Evolutionary conservation across 352 stramenopile species (phyloP).

Genomic region (Pythium aristosporum): DNA sequence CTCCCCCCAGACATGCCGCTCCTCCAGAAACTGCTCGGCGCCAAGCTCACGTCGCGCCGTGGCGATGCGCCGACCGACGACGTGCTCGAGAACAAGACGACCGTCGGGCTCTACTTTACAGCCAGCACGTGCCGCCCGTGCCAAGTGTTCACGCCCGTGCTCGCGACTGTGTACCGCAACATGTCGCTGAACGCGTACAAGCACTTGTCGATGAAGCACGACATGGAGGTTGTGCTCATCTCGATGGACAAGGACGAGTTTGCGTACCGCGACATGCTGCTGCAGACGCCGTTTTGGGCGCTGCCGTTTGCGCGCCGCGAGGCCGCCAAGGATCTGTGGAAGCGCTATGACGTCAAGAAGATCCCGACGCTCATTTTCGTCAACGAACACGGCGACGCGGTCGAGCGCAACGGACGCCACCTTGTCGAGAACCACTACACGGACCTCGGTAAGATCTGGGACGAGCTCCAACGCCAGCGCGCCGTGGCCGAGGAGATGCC

Average conservation of each 20-base stretch:
- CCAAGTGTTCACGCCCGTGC: slow-evolving; percentile 59
- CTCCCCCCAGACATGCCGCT: slow-evolving; percentile 37
- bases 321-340: slow-evolving; percentile 55
- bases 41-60: slow-evolving; percentile 48
- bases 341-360: slow-evolving; percentile 67
- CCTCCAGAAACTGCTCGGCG: slow-evolving; percentile 56
- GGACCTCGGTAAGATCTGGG: slow-evolving; percentile 62
- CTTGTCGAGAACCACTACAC: slow-evolving; percentile 66
- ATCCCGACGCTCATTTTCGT: slow-evolving; percentile 73
- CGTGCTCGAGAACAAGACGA: slow-evolving; percentile 50
- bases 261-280: slow-evolving; percentile 53
- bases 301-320: slow-evolving; percentile 54
- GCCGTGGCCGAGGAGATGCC: slow-evolving; percentile 29
- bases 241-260: slow-evolving; percentile 55
- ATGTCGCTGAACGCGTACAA: slow-evolving; percentile 64
- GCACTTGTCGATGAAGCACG: slow-evolving; percentile 49
- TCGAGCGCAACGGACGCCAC: slow-evolving; percentile 61
- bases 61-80: slow-evolving; percentile 49
- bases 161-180: slow-evolving; percentile 62
- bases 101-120: slow-evolving; percentile 69
- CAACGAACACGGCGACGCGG: slow-evolving; percentile 53
- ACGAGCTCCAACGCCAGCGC: slow-evolving; percentile 35
- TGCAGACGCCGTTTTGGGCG: slow-evolving; percentile 61
- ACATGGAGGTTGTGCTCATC: slow-evolving; percentile 63
- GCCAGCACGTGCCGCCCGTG: slow-evolving; percentile 57